A percentile compares a stretch with the other conserved stretches of the same genome.
These are phyloP conservation scores for Wickerhamomyces silvicola DNA, from an alignment of 805 yeast genomes.

Conservation along the genomic window DNA sequence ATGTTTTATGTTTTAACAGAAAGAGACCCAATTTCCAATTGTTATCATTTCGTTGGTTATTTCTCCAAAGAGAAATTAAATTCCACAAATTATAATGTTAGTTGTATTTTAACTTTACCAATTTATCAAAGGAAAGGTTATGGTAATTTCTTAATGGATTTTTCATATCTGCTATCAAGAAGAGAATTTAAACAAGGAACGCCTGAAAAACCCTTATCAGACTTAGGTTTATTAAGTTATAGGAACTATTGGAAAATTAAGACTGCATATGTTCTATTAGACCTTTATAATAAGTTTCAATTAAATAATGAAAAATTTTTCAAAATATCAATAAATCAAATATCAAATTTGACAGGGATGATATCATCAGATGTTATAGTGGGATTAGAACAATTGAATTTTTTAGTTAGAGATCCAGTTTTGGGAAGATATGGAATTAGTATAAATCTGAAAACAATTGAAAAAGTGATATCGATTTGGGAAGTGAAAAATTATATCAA, in stretches of 20 bases:
- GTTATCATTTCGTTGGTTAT: constrained; percentile 85
- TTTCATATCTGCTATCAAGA: constrained; percentile 74
- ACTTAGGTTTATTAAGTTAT: constrained; percentile 79
- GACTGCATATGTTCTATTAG: constrained; percentile 38
- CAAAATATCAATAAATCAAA: constrained; percentile 46
- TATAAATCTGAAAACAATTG: constrained; percentile 40
- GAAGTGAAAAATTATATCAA: constrained; percentile 43
- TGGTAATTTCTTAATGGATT: constrained; percentile 83
- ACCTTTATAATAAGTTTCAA: constrained; percentile 4
- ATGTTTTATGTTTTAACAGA: constrained; percentile 82
- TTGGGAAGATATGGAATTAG: constrained; percentile 46
- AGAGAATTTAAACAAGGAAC: constrained; percentile 79
- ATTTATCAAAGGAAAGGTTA: constrained; percentile 82
- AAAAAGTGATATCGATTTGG: constrained; percentile 42
- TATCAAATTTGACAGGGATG: constrained; percentile 78
- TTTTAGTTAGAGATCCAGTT: constrained; percentile 42
- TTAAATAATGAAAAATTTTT: constrained; percentile 4
- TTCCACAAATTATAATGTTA: constrained; percentile 71
- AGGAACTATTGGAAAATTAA: constrained; percentile 79
- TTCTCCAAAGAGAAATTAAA: constrained; percentile 81
- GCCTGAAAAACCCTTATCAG: constrained; percentile 92
- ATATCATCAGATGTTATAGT: constrained; percentile 78
- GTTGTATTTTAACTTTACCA: constrained; percentile 89
- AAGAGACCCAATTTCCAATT: constrained; percentile 35
- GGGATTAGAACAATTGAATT: constrained; percentile 72